Percentiles rank a stretch among this genome's conserved stretches.
phyloP scores from a whole-genome alignment of 768 basidiomycete species.

The Leccinum subgranulosum region DNA sequence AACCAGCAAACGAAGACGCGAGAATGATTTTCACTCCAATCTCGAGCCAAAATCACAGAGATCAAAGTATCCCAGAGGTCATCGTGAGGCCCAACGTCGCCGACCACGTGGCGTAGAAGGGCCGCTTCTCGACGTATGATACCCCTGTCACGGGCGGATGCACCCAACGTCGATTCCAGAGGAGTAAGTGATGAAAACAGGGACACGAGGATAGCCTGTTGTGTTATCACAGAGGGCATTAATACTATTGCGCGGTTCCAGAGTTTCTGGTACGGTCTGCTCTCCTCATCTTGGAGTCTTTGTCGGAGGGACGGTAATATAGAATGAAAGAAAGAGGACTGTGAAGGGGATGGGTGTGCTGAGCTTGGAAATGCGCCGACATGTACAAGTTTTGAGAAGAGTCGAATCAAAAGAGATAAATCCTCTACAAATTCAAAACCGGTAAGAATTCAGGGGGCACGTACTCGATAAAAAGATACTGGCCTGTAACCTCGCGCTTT shows the following conservation, averaged over 20 bases:
- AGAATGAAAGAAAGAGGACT: constrained; percentile 66
- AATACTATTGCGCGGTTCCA: constrained; percentile 49
- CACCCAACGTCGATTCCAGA: constrained; percentile 30
- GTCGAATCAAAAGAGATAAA: constrained; percentile 43
- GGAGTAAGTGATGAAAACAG: constrained; percentile 48
- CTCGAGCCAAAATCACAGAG: constrained; percentile 50
- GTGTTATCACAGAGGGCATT: constrained; percentile 47
- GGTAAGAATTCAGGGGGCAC: constrained; percentile 7
- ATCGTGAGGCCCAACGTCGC: constrained; percentile 38
- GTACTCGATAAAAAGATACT: constrained; percentile 16
- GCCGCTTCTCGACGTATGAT: constrained; percentile 51
- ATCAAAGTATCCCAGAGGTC: constrained; percentile 50
- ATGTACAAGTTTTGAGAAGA: constrained; percentile 65
- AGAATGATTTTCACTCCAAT: constrained; percentile 58
- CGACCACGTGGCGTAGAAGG: constrained; percentile 54
- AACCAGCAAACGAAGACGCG: constrained; percentile 73
- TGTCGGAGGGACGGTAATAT: constrained; percentile 47
- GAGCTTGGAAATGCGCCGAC: constrained; percentile 61
- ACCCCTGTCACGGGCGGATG: constrained; percentile 34
- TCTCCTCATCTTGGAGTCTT: constrained; percentile 29
- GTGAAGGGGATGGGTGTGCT: constrained; percentile 49
- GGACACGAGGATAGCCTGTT: constrained; percentile 59
- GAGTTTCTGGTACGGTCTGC: constrained; percentile 40
- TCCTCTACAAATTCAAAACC: constrained; percentile 32
- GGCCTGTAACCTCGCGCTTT: constrained; percentile 38